Conservation (phyloP, 208 protist species). For the Zelonia costaricensis region DNA sequence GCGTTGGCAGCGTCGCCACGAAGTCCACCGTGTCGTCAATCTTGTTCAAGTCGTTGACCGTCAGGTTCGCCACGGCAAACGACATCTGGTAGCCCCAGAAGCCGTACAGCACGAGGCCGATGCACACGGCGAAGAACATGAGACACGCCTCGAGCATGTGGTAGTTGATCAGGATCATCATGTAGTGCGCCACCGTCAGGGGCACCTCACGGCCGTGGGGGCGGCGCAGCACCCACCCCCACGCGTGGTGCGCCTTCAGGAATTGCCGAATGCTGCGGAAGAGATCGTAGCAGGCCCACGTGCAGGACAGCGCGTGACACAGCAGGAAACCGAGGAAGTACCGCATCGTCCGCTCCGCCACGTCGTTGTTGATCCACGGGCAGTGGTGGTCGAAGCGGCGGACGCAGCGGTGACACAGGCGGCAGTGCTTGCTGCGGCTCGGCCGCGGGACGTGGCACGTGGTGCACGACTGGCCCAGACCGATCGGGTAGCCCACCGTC, state of each 20-base stretch:
- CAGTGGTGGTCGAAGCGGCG: slow-evolving; percentile 97
- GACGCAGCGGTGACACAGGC: slow-evolving; percentile 92
- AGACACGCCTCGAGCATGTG: slow-evolving; percentile 63
- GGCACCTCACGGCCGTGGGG: slow-evolving; percentile 27
- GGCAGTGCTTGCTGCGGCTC: slow-evolving; percentile 95
- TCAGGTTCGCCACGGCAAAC: slow-evolving; percentile 75
- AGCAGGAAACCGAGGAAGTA: slow-evolving; percentile 93
- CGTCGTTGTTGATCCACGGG: slow-evolving; percentile 97
- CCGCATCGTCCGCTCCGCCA: slow-evolving; percentile 93
- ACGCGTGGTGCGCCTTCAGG: slow-evolving; percentile 44
- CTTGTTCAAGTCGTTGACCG: slow-evolving; percentile 90
- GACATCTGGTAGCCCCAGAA: slow-evolving; percentile 89
- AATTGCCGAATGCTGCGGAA: slow-evolving; percentile 59
- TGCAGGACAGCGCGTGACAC: slow-evolving; percentile 79
- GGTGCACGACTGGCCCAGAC: slow-evolving; percentile 49
- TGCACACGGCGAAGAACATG: slow-evolving; percentile 74
- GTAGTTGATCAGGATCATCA: slow-evolving; percentile 63
- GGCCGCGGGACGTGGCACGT: slow-evolving; percentile 84
- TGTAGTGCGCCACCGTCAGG: slow-evolving; percentile 52
- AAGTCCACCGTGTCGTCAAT: slow-evolving; percentile 76
- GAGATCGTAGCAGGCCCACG: slow-evolving; percentile 76
- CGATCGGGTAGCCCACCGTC: slow-evolving; percentile 2
- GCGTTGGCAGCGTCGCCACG: slow-evolving; percentile 46
- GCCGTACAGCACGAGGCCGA: slow-evolving; percentile 68
- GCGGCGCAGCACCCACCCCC: slow-evolving; percentile 61